These are phyloP conservation scores for Entomortierella lignicola DNA, from an alignment of 192 early-diverging fungal species.

Conservation along the genomic window DNA sequence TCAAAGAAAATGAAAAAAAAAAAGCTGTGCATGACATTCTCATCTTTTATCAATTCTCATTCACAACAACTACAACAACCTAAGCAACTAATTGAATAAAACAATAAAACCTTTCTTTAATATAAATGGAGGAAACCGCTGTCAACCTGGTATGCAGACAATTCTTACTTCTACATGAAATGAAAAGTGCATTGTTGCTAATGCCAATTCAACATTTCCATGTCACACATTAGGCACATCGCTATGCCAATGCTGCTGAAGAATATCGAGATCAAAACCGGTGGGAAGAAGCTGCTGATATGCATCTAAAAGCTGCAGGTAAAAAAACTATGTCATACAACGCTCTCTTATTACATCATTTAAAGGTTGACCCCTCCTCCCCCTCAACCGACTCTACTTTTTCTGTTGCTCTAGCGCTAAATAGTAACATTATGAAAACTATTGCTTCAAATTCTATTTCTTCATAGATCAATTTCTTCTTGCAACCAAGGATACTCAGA, in stretches of 20 bases:
- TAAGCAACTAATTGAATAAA: no score
- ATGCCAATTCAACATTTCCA: background rate
- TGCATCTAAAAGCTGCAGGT: conserved; percentile 79
- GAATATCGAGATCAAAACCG: conserved; percentile 67
- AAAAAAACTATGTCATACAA: background rate
- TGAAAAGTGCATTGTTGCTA: background rate
- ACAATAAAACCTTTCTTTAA: background rate
- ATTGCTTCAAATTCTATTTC: background rate
- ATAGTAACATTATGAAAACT: no score
- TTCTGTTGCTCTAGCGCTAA: no score
- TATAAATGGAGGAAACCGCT: conserved; percentile 29
- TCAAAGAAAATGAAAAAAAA: no score
- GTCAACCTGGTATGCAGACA: conserved; percentile 27
- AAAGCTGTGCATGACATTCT: no score
- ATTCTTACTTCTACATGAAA: background rate
- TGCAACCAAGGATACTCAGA: conserved; percentile 39
- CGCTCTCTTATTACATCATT: no score
- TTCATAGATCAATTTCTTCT: conserved; percentile 42
- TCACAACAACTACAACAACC: no score
- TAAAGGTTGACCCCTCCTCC: no score
- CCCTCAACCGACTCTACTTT: no score
- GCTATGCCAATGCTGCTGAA: conserved; percentile 73
- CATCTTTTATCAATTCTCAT: no score
- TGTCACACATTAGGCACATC: conserved; percentile 64
- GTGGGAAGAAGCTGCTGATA: conserved; percentile 68